Base-by-base conservation (phyloP, 2,329 filamentous ascomycete species). In the Orbilia blumenaviensis region DNA sequence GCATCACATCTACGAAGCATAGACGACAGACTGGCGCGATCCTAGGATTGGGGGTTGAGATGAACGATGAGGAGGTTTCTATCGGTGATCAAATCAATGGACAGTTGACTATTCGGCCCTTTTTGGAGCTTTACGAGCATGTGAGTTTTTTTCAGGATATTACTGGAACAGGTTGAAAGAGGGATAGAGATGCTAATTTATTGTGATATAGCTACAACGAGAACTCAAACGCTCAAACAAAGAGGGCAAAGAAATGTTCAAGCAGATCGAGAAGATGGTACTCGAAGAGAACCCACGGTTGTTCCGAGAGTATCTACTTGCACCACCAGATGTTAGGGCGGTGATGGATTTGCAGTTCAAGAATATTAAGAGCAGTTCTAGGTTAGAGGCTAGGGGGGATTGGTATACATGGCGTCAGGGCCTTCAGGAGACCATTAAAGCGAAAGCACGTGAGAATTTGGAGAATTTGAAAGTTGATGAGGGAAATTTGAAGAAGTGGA, bases 391-490 rank as follows among this genome's bases (percentile, higher is more conserved):
- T 84, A 97, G 97, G 82, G 93, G 92, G 69, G 94, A 95, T 85
- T 99, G 95, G 95, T 99, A 99, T 82, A 91, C 94, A 81, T 99
- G 95, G 95, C 90, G 95, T 42, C 94, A 92, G 86, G 94, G 95
- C 80, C 87, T 98, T 23, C 89, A 92, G 29, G 87, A 93, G 67
- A 91, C 92, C 16, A 86, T 99, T 38, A 93, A 91, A 81, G 90
- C 93, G 79, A 94, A 92, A 2, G 87, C 98, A 2, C 83, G 91
- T 66, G 89, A 88, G 76, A 95, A 94, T 69, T 86, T 88, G 0
- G 88, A 91, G 68, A 92, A 90, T 18, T 92, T 99, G 88, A 87
- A 89, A 52, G 84, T 85, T 0, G 95, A 99, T 79, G 89, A 92
- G 62, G 85, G 87, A 66, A 81, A 88, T 1, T 82, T 99, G 6